Percentiles rank a stretch among this genome's conserved stretches.
Conservation (phyloP, 768 basidiomycete species). For the Auricularia sp. region DNA sequence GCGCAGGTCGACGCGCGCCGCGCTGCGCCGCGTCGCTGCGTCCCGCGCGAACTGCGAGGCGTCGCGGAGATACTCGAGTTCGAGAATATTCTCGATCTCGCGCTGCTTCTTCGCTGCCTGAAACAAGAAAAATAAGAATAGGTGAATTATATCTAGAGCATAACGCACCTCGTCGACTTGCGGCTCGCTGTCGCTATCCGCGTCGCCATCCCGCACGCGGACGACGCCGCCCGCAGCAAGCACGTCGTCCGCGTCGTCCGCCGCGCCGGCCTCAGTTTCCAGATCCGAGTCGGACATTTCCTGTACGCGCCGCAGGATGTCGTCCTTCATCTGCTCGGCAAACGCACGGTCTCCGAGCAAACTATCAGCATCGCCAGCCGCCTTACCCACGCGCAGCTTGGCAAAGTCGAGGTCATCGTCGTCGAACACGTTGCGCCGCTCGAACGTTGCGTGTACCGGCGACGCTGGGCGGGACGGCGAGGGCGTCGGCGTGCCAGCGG, state of each 20-base stretch:
- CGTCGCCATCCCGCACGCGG: conserved; percentile 48
- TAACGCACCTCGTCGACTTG: conserved; percentile 26
- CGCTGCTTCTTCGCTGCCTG: conserved; percentile 12
- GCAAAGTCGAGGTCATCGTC: conserved; percentile 56
- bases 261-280: conserved; percentile 26
- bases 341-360: conserved; percentile 43
- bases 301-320: conserved; percentile 70
- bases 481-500: background rate
- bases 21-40: conserved; percentile 57
- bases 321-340: conserved; percentile 70
- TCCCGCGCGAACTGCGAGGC: conserved; percentile 71
- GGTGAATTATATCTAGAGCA: conserved; percentile 11
- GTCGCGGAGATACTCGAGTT: conserved; percentile 66
- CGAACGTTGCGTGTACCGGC: conserved; percentile 15
- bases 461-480: background rate
- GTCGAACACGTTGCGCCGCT: conserved; percentile 64
- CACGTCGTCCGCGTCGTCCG: conserved; percentile 37
- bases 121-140: conserved; percentile 1
- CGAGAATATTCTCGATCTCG: conserved; percentile 49
- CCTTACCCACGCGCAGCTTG: conserved; percentile 47
- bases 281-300: conserved; percentile 60
- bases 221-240: conserved; percentile 31
- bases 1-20: conserved; percentile 54
- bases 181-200: conserved; percentile 26
- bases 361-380: conserved; percentile 37